phyloP scores from a whole-genome alignment of 1,139 yeast genomes.

The Candida freyschussii region DNA sequence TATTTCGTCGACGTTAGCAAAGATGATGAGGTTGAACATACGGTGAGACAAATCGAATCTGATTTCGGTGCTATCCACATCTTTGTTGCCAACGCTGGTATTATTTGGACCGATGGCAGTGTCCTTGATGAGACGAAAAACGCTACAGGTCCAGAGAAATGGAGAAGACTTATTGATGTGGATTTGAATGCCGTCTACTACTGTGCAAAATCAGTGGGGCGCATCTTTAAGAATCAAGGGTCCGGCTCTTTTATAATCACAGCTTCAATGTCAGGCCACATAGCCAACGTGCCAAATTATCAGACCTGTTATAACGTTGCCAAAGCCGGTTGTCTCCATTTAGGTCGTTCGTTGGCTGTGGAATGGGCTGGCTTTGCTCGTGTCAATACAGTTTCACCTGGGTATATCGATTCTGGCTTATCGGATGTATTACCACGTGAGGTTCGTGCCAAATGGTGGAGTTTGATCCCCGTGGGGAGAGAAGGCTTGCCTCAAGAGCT shows the following conservation, averaged over 20 bases:
- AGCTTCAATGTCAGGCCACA: constrained; percentile 88
- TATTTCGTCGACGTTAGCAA: constrained; percentile 66
- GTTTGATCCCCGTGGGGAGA: constrained; percentile 76
- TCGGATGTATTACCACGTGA: constrained; percentile 54
- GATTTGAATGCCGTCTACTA: constrained; percentile 76
- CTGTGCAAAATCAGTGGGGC: constrained; percentile 69
- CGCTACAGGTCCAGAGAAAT: constrained; percentile 50
- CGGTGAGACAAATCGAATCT: constrained; percentile 50
- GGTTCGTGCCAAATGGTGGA: constrained; percentile 59
- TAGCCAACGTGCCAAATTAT: constrained; percentile 81
- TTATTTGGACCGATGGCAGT: constrained; percentile 77
- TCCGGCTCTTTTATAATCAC: constrained; percentile 77
- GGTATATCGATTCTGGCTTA: constrained; percentile 72
- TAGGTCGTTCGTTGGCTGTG: constrained; percentile 78
- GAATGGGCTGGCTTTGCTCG: constrained; percentile 91
- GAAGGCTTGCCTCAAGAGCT: constrained; percentile 74
- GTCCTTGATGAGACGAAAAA: constrained; percentile 45
- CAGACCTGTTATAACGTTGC: constrained; percentile 91
- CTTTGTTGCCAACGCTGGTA: constrained; percentile 88
- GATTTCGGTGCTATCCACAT: constrained; percentile 78
- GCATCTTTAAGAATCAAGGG: constrained; percentile 63
- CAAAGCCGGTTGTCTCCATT: constrained; percentile 79
- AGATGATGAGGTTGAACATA: constrained; percentile 50
- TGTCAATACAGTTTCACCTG: constrained; percentile 82
- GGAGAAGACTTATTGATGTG: constrained; percentile 66